Conservation (phyloP, 1,139 yeast genomes). For the Blastobotrys apis region DNA sequence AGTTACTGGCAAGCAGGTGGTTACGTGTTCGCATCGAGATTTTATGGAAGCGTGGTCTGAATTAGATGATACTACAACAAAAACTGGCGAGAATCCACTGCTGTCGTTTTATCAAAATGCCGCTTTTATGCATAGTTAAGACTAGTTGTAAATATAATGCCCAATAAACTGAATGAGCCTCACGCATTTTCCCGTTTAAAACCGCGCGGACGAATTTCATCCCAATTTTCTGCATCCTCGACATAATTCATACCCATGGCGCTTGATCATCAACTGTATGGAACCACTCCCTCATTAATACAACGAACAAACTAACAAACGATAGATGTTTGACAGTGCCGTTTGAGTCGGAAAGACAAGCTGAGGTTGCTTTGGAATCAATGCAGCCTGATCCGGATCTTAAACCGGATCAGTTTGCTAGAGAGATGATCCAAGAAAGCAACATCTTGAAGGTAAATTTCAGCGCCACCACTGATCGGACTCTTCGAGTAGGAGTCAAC, state of each 20-base stretch:
- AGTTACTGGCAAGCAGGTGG: constrained; percentile 59
- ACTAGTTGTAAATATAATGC: neutral
- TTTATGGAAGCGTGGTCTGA: constrained; percentile 74
- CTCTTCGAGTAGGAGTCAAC: constrained; percentile 66
- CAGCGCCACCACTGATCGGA: constrained; percentile 56
- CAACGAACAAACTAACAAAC: neutral
- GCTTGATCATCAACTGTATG: constrained; percentile 12
- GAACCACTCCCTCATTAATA: neutral
- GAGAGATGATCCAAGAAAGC: constrained; percentile 20
- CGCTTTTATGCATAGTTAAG: constrained; percentile 56
- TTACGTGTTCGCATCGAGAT: constrained; percentile 55
- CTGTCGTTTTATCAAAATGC: constrained; percentile 73
- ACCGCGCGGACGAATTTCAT: constrained; percentile 1
- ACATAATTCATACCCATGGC: neutral
- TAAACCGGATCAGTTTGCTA: constrained; percentile 45
- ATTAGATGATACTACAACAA: constrained; percentile 60
- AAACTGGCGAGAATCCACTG: constrained; percentile 86
- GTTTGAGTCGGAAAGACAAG: constrained; percentile 55
- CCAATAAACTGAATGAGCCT: too few species aligned
- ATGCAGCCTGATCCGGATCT: constrained; percentile 76
- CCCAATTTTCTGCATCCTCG: neutral
- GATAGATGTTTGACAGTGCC: constrained; percentile 52
- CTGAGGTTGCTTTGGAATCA: constrained; percentile 55
- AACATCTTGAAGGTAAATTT: constrained; percentile 44
- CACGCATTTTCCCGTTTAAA: too few species aligned